Evolutionary conservation across 148 eudicot species (phyloP).

Genomic region (Rheum nobile): DNA sequence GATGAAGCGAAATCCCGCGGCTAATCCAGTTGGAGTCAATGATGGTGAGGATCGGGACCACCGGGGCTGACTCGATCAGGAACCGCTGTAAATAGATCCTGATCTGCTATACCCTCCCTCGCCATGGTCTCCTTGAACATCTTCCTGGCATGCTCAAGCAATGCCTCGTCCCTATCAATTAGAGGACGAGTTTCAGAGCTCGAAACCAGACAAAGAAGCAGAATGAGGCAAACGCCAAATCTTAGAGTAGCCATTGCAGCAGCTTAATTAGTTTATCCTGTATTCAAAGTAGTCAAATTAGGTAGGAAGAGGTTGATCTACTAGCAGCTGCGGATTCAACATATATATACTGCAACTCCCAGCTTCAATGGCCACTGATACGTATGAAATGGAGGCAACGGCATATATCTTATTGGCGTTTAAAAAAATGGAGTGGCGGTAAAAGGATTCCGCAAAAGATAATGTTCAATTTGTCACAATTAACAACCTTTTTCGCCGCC

Average conservation of each 20-base stretch:
- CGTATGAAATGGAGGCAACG: not conserved
- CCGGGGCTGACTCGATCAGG: constrained; percentile 6
- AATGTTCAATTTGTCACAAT: not conserved
- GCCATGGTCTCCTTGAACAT: not conserved
- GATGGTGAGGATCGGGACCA: constrained; percentile 10
- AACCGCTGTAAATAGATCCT: not conserved
- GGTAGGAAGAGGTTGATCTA: not conserved
- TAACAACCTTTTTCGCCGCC: not conserved
- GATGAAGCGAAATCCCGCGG: not conserved
- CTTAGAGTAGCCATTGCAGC: not conserved
- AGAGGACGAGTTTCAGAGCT: not conserved
- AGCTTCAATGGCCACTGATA: not conserved
- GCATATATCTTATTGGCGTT: not conserved
- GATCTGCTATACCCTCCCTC: not conserved
- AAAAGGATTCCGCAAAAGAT: not conserved
- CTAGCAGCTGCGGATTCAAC: not conserved
- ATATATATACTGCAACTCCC: not conserved
- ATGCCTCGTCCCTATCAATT: not conserved
- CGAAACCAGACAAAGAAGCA: not conserved
- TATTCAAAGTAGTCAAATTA: not conserved
- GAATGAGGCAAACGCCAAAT: not conserved
- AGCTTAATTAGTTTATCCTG: not conserved
- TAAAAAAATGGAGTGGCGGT: not conserved
- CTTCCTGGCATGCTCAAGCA: not conserved
- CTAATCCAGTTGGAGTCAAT: not conserved